phyloP scores from a whole-genome alignment of 2,329 filamentous ascomycete species.

The Cordyceps cateniannulata region DNA sequence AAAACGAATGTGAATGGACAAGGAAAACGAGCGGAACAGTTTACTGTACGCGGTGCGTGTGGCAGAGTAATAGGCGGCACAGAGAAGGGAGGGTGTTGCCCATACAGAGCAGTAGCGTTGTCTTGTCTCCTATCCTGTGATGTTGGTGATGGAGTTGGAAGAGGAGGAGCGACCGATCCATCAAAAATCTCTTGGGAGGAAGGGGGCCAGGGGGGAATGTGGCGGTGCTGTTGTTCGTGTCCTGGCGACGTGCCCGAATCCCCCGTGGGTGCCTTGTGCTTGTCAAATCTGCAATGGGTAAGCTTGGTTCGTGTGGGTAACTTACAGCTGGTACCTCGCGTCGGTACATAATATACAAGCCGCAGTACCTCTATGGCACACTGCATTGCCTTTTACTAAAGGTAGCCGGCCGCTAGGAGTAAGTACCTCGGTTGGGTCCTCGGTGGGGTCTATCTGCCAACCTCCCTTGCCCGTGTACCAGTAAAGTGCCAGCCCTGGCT shows the following conservation, averaged over 20 bases:
- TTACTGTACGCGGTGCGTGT: neutral
- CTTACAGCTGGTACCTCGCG: too few relatives aligned
- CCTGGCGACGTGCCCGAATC: neutral
- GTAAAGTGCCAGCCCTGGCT: neutral
- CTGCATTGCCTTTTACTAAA: too few relatives aligned
- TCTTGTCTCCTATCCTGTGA: constrained; percentile 7
- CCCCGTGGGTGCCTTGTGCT: too few relatives aligned
- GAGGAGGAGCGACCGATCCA: neutral
- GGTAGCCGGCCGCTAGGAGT: too few relatives aligned
- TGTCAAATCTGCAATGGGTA: neutral
- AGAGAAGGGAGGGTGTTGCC: constrained; percentile 9
- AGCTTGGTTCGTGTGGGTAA: neutral
- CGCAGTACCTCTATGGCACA: neutral
- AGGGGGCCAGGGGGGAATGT: constrained; percentile 14
- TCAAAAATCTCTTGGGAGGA: constrained; percentile 8
- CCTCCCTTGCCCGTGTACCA: neutral
- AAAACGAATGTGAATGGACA: constrained; percentile 17
- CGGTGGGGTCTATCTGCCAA: neutral
- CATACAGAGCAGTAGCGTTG: constrained; percentile 10
- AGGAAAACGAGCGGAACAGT: constrained; percentile 15
- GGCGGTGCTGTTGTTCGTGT: constrained; percentile 14
- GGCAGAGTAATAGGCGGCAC: neutral
- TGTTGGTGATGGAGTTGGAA: neutral
- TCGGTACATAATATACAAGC: neutral
- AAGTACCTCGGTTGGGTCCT: neutral